Conservation (phyloP, 148 eudicot genomes). For the Cornus florida region DNA sequence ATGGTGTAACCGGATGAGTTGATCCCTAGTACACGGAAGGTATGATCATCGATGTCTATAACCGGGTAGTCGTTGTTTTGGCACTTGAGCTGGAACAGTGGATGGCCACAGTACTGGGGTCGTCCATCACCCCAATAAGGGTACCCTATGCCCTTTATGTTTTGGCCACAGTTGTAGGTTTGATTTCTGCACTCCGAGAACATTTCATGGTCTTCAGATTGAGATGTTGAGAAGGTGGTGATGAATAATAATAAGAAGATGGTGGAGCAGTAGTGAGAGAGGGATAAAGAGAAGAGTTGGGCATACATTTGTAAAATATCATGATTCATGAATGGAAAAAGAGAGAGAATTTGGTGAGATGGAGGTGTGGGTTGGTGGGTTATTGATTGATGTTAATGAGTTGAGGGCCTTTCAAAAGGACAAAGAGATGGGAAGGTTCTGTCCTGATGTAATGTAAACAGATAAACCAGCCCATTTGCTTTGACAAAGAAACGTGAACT, state of each 20-base stretch:
- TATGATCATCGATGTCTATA: background rate
- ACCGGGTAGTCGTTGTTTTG: background rate
- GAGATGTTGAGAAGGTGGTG: too few species aligned
- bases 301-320: background rate
- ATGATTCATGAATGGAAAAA: background rate
- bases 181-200: too few species aligned
- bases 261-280: background rate
- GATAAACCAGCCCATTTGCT: background rate
- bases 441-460: background rate
- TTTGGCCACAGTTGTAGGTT: too few species aligned
- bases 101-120: conserved; percentile 25
- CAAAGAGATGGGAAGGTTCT: background rate
- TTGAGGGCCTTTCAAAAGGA: too few species aligned
- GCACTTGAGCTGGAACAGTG: conserved; percentile 23
- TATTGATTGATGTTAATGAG: too few species aligned
- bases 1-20: background rate
- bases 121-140: conserved; percentile 30
- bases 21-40: background rate
- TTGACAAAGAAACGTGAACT: background rate
- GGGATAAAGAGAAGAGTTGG: background rate
- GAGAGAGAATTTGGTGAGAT: too few species aligned
- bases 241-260: background rate
- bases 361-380: background rate
- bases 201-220: too few species aligned
- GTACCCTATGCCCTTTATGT: conserved; percentile 15